phyloP scores from a whole-genome alignment of 2,329 filamentous ascomycete genomes.

The Colletotrichum sp. region DNA sequence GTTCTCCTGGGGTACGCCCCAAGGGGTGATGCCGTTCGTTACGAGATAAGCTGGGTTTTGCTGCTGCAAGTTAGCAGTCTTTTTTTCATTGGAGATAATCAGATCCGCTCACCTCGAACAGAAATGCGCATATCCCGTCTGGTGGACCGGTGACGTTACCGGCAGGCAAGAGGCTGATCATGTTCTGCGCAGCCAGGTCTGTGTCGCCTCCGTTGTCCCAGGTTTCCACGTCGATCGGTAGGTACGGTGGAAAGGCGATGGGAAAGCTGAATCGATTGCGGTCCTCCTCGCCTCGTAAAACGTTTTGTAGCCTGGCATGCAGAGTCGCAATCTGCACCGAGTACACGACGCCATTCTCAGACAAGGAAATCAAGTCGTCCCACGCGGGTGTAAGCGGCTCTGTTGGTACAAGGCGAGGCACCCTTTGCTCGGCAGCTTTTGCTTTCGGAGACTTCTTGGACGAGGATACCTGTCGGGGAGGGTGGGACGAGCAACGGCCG shows the following conservation, averaged over 20 bases:
- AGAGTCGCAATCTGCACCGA: constrained; percentile 49
- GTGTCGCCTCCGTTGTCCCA: constrained; percentile 40
- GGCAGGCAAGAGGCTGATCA: constrained; percentile 42
- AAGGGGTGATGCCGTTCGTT: constrained; percentile 33
- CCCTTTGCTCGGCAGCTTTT: constrained; percentile 26
- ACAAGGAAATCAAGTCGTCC: constrained; percentile 50
- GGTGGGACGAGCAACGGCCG: constrained; percentile 62
- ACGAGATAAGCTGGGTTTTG: constrained; percentile 46
- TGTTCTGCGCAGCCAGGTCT: constrained; percentile 45
- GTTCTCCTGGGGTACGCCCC: constrained; percentile 39
- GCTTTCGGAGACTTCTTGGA: constrained; percentile 34
- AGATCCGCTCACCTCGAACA: constrained; percentile 53
- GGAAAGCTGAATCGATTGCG: constrained; percentile 30
- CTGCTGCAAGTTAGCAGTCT: constrained; percentile 29
- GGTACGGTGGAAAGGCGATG: constrained; percentile 44
- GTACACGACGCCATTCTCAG: constrained; percentile 38
- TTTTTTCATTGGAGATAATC: background rate
- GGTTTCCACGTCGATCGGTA: constrained; percentile 40
- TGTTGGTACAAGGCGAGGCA: constrained; percentile 34
- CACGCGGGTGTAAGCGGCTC: constrained; percentile 54
- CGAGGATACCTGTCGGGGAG: constrained; percentile 49
- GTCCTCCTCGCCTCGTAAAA: constrained; percentile 31
- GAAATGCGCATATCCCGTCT: constrained; percentile 52
- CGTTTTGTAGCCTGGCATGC: constrained; percentile 42
- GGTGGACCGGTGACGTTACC: constrained; percentile 31